Evolutionary conservation across 257 asterid species (phyloP), one percentile per base, ranked within the genome.

Genomic region (Linderniella brevidens): DNA sequence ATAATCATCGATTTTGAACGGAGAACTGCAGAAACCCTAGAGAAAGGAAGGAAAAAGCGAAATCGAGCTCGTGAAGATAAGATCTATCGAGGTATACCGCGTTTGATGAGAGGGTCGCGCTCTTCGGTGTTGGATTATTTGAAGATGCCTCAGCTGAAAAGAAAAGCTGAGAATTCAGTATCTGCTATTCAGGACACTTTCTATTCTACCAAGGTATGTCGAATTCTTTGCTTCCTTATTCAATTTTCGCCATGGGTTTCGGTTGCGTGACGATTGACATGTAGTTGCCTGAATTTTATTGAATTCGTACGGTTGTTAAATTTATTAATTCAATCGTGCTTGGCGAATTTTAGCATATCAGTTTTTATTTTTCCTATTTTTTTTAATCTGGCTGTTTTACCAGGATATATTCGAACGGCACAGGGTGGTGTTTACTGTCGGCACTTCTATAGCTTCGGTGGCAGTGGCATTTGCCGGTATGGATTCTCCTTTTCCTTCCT

Each of bases 321-420:
- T 42, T 17, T 40, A 14, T 8, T 49, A 10, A 10, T 5, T 19
- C 19, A 5, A 8, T 39, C 13, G 43, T 3, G 43, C 13, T 39
- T 25, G 32, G 32, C 32, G 32, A 25, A 25, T 25, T 6, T 25
- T 25, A 25, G 32, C 6, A 25, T 2, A 38, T n/a, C n/a, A 38
- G 14, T 52, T 13, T 48, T 19, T n/a, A 20, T 59, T 7, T 1
- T 25, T 46, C 52, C 55, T 48, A n/a, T n/a, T n/a, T n/a, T n/a
- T n/a, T 11, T 53, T 37, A 53, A 29, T 55, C 52, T 46, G 15
- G 13, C 15, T 40, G 32, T 41, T 59, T 39, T 55, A 60, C 55
- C 67, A 87, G 93, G 95, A 80, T 41, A 68, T 71, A 55, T 83
- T 87, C 61, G 97, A 87, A 77, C 72, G 79, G 76, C 93, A 87